Evolutionary conservation across 306 rosid species (phyloP).

Genomic region (Crataegus laevigata): DNA sequence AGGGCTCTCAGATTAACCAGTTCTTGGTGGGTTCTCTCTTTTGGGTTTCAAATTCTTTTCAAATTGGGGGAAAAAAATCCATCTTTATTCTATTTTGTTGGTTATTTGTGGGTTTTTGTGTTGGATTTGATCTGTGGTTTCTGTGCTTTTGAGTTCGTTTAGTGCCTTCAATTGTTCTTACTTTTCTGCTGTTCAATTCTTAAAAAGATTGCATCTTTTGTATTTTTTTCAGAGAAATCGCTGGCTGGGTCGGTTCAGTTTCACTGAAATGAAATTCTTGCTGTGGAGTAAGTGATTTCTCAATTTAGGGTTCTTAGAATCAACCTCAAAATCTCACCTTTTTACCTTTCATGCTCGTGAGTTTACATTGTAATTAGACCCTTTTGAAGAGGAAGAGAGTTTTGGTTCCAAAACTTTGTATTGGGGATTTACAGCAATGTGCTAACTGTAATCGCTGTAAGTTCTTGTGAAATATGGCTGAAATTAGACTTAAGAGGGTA

Average conservation of each 20-base stretch:
- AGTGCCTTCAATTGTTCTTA: constrained; percentile 7
- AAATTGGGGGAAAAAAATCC: constrained; percentile 3
- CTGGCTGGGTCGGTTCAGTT: constrained; percentile 1
- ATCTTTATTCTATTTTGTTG: neutral
- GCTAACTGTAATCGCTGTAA: constrained; percentile 25
- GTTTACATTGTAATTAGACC: constrained; percentile 5
- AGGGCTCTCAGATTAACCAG: constrained; percentile 15
- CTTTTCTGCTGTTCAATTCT: constrained; percentile 13
- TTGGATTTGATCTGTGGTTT: constrained; percentile 26
- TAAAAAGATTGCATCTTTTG: constrained; percentile 14
- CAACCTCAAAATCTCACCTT: constrained; percentile 25
- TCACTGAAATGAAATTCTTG: constrained; percentile 7
- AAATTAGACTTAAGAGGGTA: constrained; percentile 49
- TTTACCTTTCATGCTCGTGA: constrained; percentile 12
- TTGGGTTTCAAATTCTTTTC: constrained; percentile 3
- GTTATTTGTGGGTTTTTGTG: constrained; percentile 1
- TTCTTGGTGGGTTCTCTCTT: constrained; percentile 33
- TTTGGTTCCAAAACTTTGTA: constrained; percentile 22
- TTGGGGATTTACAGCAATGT: constrained; percentile 14
- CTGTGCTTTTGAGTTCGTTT: constrained; percentile 21
- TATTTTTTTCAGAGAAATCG: constrained; percentile 12
- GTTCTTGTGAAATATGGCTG: constrained; percentile 52
- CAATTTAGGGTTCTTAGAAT: constrained; percentile 20
- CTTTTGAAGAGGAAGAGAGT: constrained; percentile 11
- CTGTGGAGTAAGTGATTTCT: constrained; percentile 15